Conservation (phyloP, 805 yeast species). For the Saturnispora kantuleensis region DNA sequence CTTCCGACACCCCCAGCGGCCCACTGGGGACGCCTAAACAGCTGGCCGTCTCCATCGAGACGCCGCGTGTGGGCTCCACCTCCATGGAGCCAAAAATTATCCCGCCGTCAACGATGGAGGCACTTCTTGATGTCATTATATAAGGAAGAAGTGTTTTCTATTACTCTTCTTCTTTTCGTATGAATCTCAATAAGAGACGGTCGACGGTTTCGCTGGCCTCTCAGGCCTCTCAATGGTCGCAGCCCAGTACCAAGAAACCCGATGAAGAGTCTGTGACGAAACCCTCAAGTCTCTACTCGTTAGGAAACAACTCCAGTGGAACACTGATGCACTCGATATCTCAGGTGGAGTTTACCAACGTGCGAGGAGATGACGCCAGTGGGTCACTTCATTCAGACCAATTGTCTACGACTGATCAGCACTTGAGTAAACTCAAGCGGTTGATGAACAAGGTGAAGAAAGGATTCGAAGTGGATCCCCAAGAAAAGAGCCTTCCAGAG, state of each 20-base stretch:
- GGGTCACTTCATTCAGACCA: no score
- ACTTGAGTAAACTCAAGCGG: constrained; percentile 15
- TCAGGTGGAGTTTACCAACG: constrained; percentile 28
- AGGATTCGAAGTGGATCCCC: constrained; percentile 2
- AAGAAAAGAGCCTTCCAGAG: background rate
- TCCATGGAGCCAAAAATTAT: constrained; percentile 9
- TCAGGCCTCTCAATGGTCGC: background rate
- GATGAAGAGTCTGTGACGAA: no score
- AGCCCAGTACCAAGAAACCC: no score
- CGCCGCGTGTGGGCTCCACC: constrained; percentile 8
- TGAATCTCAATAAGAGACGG: background rate
- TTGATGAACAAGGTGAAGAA: constrained; percentile 18
- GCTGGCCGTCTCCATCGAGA: constrained; percentile 9
- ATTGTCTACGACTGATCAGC: no score
- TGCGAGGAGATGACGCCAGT: constrained; percentile 12
- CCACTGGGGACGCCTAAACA: background rate
- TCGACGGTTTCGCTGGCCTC: background rate
- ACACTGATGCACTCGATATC: constrained; percentile 12
- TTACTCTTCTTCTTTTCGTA: background rate
- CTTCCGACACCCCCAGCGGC: constrained; percentile 6
- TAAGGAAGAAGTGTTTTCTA: background rate
- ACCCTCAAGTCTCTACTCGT: constrained; percentile 4
- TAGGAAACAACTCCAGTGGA: constrained; percentile 13
- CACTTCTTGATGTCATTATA: background rate
- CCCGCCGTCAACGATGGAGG: constrained; percentile 8